Base-by-base conservation (phyloP, 73 alveolate species). In the Paramecium pentaurelia region DNA sequence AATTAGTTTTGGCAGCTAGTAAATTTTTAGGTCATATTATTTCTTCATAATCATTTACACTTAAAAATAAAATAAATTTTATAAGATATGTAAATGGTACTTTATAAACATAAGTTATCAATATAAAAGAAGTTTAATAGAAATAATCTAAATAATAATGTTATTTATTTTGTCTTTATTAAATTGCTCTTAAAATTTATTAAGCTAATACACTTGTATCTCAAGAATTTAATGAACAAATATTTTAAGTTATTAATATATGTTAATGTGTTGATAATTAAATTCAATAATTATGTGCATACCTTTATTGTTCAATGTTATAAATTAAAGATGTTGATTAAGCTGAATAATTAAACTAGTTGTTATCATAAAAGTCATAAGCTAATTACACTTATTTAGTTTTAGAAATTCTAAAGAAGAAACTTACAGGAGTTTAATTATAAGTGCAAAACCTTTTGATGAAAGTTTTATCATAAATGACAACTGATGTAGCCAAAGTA, bases 1-100 rank as follows among this genome's bases (percentile, higher is more conserved):
- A 25, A 27, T 42, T 80, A 27, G 49, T 28, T 3, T 10, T 25
- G 7, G 77, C 71, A 40, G 58, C 91, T 14, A 45, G 47, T 12
- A 80, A 80, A 47, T 80, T 80, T 80, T 45, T 80, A 36, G 91
- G 91, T n/a, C 91, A 80, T 27, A 47, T 80, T 1, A 44, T 80
- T 0, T 34, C 91, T 9, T 45, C 77, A 40, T 4, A 40, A 32
- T 42, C 91, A 4, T 80, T 80, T 25, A 80, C 91, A 7, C 44
- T 42, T 1, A 80, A 80, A 80, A 80, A 80, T 80, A 80, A 80
- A 80, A 45, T 45, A 18, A 80, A 80, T 45, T 49, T 80, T 9
- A 47, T 80, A 45, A 49, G 58, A 80, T 80, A 80, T 47, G 47
- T 80, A 5, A 42, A 80, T 45, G 75, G 77, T 5, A 80, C 47